Evolutionary conservation across 345 rosid species (phyloP), one percentile per base, ranked within the genome.

Genomic region (Arabis alpina): DNA sequence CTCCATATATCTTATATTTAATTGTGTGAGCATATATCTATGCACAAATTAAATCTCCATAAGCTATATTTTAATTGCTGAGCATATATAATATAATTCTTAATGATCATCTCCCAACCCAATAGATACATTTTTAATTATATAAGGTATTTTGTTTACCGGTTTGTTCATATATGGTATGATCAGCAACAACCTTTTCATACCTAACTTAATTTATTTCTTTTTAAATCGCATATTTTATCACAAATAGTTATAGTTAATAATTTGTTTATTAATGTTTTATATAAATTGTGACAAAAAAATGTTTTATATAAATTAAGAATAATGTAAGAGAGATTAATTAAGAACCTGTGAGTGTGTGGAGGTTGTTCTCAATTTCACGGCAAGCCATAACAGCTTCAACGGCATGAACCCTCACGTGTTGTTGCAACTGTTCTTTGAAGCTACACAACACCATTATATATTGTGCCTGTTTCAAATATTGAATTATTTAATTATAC

Each of bases 311-410:
- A 41, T 16, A 54, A 40, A 53, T 44, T 34, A 36, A 55, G 7
- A 59, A 15, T 8, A 72, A 70, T 8, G 30, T 36, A 68, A 58
- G 9, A 75, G 41, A 42, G 13, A 16, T 36, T 13, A 19, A 16
- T 36, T 13, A 13, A 45, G 34, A 32, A 93, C 98, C 98, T 47
- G 98, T 91, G 53, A 93, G 89, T 80, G 98, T 86, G 64, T 89
- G 98, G 42, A 93, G 82, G 73, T 83, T 84, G 79, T 81, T 93
- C 73, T 91, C 97, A 61, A 93, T 89, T 72, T 91, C 97, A 68
- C 98, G 98, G 86, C 98, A 91, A 72, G 88, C 91, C 98, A 91
- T 93, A 68, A 93, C 97, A 40, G 97, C 98, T 78, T 93, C 98
- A 47, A 93, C 95, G 78, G 98, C 98, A 66, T 93, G 95, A 66